A percentile compares a stretch with the other conserved stretches of the same genome.
phyloP scores from a whole-genome alignment of 257 asterid genomes.

The Przewalskia tangutica region DNA sequence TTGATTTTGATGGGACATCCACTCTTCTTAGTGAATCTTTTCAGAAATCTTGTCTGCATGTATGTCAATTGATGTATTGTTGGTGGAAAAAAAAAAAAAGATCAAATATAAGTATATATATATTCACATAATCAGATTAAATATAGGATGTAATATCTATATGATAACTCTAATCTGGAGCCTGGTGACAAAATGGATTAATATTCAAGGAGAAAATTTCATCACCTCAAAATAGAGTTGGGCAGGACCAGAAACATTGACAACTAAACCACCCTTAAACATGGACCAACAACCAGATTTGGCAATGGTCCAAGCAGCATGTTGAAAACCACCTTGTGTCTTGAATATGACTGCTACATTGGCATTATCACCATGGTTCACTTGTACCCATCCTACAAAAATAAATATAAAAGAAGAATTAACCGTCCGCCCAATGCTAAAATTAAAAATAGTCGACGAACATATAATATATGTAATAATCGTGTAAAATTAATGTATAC shows the following conservation, averaged over 20 bases:
- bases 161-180: background rate
- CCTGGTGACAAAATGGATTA: background rate
- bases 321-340: background rate
- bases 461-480: background rate
- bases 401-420: background rate
- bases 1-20: conserved; percentile 41
- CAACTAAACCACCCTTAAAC: conserved; percentile 35
- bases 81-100: background rate
- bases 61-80: conserved; percentile 10
- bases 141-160: background rate
- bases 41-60: conserved; percentile 39
- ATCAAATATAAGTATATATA: background rate
- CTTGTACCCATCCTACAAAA: conserved; percentile 32
- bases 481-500: background rate
- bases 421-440: background rate
- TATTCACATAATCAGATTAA: background rate
- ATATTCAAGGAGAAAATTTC: background rate
- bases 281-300: conserved; percentile 43
- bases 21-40: conserved; percentile 44
- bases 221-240: conserved; percentile 26
- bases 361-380: conserved; percentile 26
- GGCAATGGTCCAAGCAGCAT: conserved; percentile 24
- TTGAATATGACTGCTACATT: conserved; percentile 16
- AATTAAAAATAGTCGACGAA: background rate
- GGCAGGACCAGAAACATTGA: conserved; percentile 21